Evolutionary conservation across 768 basidiomycete genomes (phyloP).

Genomic region (Lactarius sanguifluus): DNA sequence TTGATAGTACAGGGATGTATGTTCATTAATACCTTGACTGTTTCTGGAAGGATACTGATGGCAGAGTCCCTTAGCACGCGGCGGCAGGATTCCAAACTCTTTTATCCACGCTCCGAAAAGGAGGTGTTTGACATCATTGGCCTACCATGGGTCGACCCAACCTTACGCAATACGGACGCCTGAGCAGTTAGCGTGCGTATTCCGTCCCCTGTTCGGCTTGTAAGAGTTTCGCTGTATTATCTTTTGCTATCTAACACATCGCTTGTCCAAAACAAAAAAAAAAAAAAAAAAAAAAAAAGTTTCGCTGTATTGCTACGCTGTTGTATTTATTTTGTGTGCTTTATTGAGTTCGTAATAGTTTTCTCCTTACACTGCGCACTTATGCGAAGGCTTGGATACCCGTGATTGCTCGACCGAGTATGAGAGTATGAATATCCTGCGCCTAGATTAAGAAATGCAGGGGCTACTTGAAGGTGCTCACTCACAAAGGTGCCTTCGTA

Average conservation of each 20-base stretch:
- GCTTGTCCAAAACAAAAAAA: no score
- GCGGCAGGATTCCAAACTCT: slow-evolving; percentile 58
- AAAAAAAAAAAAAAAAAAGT: no score
- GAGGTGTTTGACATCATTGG: slow-evolving; percentile 74
- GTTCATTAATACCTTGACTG: slow-evolving; percentile 30
- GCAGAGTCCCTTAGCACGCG: slow-evolving; percentile 47
- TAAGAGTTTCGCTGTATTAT: not conserved
- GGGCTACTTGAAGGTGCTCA: not conserved
- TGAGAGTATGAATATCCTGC: slow-evolving; percentile 87
- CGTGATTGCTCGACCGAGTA: slow-evolving; percentile 91
- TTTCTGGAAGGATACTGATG: slow-evolving; percentile 3
- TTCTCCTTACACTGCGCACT: not conserved
- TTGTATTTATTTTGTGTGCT: slow-evolving; percentile 13
- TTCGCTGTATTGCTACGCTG: slow-evolving; percentile 5
- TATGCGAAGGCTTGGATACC: slow-evolving; percentile 78
- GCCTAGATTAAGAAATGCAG: slow-evolving; percentile 26
- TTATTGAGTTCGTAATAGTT: not conserved
- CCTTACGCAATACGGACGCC: slow-evolving; percentile 67
- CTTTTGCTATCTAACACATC: no score
- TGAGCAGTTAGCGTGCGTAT: slow-evolving; percentile 34
- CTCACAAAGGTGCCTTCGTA: slow-evolving; percentile 69
- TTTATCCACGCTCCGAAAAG: slow-evolving; percentile 62
- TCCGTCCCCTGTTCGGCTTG: not conserved
- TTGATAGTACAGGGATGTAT: slow-evolving; percentile 81
- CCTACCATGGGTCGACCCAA: slow-evolving; percentile 69